Conservation (phyloP, 2,329 filamentous ascomycete genomes). For the Didymella arachidicola region DNA sequence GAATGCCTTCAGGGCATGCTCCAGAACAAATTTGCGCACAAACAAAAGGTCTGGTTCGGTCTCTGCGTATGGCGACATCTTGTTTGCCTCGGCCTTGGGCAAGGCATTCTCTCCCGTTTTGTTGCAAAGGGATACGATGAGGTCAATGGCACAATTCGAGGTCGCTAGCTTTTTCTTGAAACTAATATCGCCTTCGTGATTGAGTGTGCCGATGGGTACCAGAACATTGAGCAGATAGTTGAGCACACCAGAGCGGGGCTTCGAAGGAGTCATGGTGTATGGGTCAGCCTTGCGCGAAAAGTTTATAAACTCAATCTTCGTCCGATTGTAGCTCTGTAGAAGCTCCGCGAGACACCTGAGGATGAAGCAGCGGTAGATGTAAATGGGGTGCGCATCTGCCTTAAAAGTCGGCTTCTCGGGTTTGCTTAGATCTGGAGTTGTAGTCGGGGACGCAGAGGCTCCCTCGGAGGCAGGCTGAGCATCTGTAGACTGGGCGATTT, state of each 20-base stretch:
- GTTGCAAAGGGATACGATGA: conserved; percentile 84
- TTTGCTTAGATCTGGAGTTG: conserved; percentile 49
- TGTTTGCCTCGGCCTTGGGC: conserved; percentile 54
- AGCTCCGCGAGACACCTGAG: conserved; percentile 92
- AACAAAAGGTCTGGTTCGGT: conserved; percentile 87
- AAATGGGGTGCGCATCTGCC: conserved; percentile 91
- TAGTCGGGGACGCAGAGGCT: conserved; percentile 19
- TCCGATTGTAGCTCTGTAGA: conserved; percentile 87
- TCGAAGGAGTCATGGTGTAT: conserved; percentile 85
- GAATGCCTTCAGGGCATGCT: conserved; percentile 90
- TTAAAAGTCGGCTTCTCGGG: conserved; percentile 80
- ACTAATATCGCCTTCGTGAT: conserved; percentile 75
- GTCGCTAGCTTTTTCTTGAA: conserved; percentile 88
- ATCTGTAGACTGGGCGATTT: conserved; percentile 1
- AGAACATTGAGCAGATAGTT: conserved; percentile 92
- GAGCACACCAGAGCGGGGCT: conserved; percentile 88
- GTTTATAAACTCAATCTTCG: conserved; percentile 99
- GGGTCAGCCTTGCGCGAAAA: conserved; percentile 92
- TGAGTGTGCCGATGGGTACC: conserved; percentile 69
- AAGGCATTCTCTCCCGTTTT: conserved; percentile 82
- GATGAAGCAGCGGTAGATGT: conserved; percentile 94
- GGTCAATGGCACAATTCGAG: conserved; percentile 83
- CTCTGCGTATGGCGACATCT: conserved; percentile 61
- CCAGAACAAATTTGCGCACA: conserved; percentile 92
- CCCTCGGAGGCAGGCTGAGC: conserved; percentile 20